Base-by-base conservation (phyloP, 345 rosid genomes). In the Populus simonii region DNA sequence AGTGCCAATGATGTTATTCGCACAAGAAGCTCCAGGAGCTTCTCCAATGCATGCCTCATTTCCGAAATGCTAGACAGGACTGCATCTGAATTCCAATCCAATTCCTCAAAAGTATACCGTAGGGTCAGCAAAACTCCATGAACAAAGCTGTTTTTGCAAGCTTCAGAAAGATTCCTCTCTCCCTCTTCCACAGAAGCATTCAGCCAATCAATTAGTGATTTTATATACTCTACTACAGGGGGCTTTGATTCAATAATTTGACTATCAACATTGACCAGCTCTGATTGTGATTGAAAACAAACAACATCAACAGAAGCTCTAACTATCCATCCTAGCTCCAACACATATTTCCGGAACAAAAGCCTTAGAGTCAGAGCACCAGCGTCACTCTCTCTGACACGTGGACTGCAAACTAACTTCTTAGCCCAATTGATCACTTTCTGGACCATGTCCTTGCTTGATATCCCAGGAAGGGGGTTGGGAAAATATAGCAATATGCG, bases 341-440 rank as follows among this genome's bases (percentile, higher is more conserved):
- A 77, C 27, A 91, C 98, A 80, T 95, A 95, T 86, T 93, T 95
- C 80, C 94, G 85, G 80, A 95, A 93, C 79, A 95, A 80, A 78
- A 95, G 99, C 83, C 93, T 86, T 31, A 93, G 80, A 61, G 92
- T 88, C 82, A 95, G 80, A 61, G 99, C 88, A 62, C 99, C 99
- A 72, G 96, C 99, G 80, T 95, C 99, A 84, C 98, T 95, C 90
- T 95, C 99, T 82, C 99, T 92, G 77, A 95, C 99, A 71, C 98
- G 98, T 80, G 99, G 93, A 80, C 98, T 92, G 79, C 93, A 91
- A 76, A 95, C 97, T 83, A 95, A 85, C 36, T 86, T 84, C 85
- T 92, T 90, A 72, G 99, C 97, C 98, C 98, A 93, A 51, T 80
- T 75, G 78, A 92, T 88, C 79, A 93, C 80, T 74, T 79, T 89